Evolutionary conservation across 768 basidiomycete genomes (phyloP).

Genomic region (Suillus ampliporus): DNA sequence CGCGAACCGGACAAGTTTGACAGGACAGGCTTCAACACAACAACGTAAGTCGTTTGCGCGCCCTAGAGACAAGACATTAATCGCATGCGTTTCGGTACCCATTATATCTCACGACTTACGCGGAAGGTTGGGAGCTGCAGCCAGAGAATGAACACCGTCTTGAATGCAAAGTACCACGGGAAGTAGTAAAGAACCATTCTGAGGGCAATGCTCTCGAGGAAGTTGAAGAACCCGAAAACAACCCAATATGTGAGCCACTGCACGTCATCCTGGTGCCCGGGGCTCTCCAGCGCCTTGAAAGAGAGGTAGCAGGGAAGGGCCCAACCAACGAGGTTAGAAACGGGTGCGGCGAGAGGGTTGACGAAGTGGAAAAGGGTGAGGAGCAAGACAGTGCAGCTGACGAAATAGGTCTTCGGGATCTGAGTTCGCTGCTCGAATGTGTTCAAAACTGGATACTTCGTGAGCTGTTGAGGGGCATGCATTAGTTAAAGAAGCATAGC

Average conservation of each 20-base stretch:
- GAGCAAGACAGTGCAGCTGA: slow-evolving; percentile 71
- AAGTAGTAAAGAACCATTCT: slow-evolving; percentile 88
- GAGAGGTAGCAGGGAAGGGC: slow-evolving; percentile 94
- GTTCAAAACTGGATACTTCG: slow-evolving; percentile 87
- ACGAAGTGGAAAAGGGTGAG: slow-evolving; percentile 78
- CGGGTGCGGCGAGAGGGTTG: slow-evolving; percentile 90
- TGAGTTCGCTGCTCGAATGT: slow-evolving; percentile 88
- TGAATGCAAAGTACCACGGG: slow-evolving; percentile 94
- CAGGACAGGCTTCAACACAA: slow-evolving; percentile 81
- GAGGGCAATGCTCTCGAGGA: slow-evolving; percentile 86
- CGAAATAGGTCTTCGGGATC: slow-evolving; percentile 91
- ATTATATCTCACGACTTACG: slow-evolving; percentile 52
- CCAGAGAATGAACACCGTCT: slow-evolving; percentile 91
- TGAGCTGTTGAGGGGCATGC: slow-evolving; percentile 52
- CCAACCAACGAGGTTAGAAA: slow-evolving; percentile 96
- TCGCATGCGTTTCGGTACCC: background rate
- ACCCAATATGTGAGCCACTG: slow-evolving; percentile 99
- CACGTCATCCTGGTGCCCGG: slow-evolving; percentile 82
- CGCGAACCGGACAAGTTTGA: slow-evolving; percentile 58
- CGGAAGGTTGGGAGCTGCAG: slow-evolving; percentile 86
- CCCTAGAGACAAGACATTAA: slow-evolving; percentile 56
- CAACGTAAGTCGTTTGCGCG: slow-evolving; percentile 81
- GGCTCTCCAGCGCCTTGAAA: slow-evolving; percentile 90
- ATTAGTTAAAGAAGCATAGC: slow-evolving; percentile 5
- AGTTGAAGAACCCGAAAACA: slow-evolving; percentile 92